Evolutionary conservation across 345 rosid genomes (phyloP), one percentile per base, ranked within the genome.

Genomic region (Eucalyptus victrix): DNA sequence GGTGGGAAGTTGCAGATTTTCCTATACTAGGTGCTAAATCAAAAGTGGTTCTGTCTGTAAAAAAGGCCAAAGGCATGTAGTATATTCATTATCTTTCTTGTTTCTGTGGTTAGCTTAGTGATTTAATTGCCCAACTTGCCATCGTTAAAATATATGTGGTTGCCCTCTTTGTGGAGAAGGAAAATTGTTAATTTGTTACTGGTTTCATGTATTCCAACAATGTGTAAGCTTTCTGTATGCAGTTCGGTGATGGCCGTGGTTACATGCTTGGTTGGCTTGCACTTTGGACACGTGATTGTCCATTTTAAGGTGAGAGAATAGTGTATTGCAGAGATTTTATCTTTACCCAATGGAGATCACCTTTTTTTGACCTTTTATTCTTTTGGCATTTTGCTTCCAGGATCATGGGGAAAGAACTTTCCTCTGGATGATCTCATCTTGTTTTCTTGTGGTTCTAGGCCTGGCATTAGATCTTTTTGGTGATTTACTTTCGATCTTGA

Each of bases 241-340:
- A 97, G 99, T 91, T 95, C 99, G 51, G 92, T 93, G 93, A 97
- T 96, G 98, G 97, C 98, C 9, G 90, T 90, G 7, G 95, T 97
- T 87, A 96, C 98, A 81, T 96, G 98, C 94, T 90, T 97, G 89
- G 89, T 95, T 54, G 99, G 99, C 89, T 90, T 97, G 93, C 98
- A 96, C 58, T 96, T 91, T 62, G 99, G 99, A 88, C 99, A 97
- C 87, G 90, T 96, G 56, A 94, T 97, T 49, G 91, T 96, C 90
- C 97, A 97, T 91, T 93, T 94, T 91, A 96, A 96, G 98, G 98
- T 97, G 93, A 92, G 86, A 72, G 47, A 86, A 62, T 91, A 49
- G 44, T 32, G 51, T 17, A 7, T 30, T 69, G 86, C 34, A 26
- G 32, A 62, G 49, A 21, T 37, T 86, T 37, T 45, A 14, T 72